These are phyloP conservation scores for Erodium texanum DNA, from an alignment of 441 rosid species.

Conservation along the genomic window DNA sequence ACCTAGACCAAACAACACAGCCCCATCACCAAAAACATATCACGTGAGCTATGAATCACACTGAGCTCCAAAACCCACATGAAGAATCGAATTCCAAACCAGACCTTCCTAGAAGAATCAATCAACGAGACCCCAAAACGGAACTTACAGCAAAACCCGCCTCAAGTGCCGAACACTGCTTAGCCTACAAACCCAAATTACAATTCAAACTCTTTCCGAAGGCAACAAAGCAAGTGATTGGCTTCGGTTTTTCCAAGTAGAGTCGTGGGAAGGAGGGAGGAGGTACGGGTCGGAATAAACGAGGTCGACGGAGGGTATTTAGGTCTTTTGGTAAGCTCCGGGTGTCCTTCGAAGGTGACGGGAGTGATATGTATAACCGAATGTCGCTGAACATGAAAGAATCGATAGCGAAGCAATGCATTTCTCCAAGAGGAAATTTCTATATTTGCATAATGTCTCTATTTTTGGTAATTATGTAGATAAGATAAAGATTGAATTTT, in stretches of 20 bases:
- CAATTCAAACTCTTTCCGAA: slow-evolving; percentile 24
- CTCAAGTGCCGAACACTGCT: slow-evolving; percentile 5
- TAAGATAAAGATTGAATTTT: not conserved
- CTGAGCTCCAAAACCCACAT: slow-evolving; percentile 10
- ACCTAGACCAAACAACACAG: not conserved
- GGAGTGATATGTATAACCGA: slow-evolving; percentile 7
- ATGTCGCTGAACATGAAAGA: not conserved
- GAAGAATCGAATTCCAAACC: slow-evolving; percentile 18
- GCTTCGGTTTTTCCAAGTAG: slow-evolving; percentile 14
- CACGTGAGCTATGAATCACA: not conserved
- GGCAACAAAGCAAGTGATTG: slow-evolving; percentile 11
- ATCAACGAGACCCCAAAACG: not conserved
- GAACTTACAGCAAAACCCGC: slow-evolving; percentile 20
- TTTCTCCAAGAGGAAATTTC: not conserved
- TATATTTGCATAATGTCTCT: not conserved
- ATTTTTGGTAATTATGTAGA: no score
- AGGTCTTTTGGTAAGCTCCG: not conserved
- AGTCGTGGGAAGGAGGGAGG: slow-evolving; percentile 2
- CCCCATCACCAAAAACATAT: not conserved
- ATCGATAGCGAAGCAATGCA: no score
- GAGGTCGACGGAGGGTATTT: not conserved
- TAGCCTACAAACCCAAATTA: slow-evolving; percentile 15
- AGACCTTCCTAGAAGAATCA: slow-evolving; percentile 12
- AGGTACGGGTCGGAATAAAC: slow-evolving; percentile 1
- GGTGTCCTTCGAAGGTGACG: slow-evolving; percentile 16